phyloP scores from a whole-genome alignment of 495 filamentous ascomycete species.

The Penicillium ochrochloron region DNA sequence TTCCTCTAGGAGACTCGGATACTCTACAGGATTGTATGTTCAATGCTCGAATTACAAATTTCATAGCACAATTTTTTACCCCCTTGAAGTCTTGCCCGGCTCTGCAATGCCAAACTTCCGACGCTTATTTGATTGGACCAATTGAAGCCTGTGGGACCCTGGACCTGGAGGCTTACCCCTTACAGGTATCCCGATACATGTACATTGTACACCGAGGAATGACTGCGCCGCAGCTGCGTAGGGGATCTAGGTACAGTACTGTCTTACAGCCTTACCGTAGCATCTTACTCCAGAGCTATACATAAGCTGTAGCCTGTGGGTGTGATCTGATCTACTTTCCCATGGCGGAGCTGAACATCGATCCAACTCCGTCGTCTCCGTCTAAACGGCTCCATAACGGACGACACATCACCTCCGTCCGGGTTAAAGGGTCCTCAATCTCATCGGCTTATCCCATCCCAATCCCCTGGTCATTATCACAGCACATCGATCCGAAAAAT shows the following conservation, averaged over 20 bases:
- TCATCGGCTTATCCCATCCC: not conserved
- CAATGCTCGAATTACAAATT: not conserved
- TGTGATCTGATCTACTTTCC: not conserved
- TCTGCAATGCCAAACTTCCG: not conserved
- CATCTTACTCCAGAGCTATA: too few relatives aligned
- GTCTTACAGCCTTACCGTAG: too few relatives aligned
- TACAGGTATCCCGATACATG: slow-evolving; percentile 4
- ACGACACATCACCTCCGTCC: not conserved
- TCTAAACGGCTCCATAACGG: not conserved
- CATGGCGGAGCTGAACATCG: not conserved
- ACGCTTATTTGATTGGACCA: not conserved
- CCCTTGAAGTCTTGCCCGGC: not conserved
- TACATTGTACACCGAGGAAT: not conserved
- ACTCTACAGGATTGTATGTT: not conserved
- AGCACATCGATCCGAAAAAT: not conserved
- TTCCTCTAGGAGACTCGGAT: too few relatives aligned
- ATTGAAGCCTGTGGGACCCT: not conserved
- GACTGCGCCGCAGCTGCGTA: not conserved
- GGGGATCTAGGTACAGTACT: not conserved
- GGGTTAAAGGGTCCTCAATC: not conserved
- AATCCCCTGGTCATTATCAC: not conserved
- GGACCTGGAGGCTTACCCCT: not conserved
- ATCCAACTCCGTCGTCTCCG: not conserved
- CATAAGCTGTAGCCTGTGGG: not conserved
- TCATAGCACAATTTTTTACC: slow-evolving; percentile 2